These are phyloP conservation scores for Podaxis rugospora DNA, from an alignment of 768 basidiomycete species.

Conservation along the genomic window DNA sequence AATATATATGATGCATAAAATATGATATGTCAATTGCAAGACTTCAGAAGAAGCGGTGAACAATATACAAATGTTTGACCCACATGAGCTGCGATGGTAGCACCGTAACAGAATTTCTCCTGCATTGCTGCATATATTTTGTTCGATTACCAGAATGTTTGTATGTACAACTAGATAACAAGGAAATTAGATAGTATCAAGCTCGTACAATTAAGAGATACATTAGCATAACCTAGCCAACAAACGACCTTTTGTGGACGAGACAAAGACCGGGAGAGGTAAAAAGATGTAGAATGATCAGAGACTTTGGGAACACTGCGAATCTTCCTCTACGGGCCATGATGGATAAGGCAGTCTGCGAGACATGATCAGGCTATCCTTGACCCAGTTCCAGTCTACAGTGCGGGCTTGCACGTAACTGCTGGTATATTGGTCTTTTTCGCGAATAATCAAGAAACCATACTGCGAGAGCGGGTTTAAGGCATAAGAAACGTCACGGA, in stretches of 20 bases:
- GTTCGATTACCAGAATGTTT: not conserved
- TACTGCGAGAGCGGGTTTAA: constrained; percentile 33
- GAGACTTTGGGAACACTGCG: constrained; percentile 16
- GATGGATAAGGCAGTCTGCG: constrained; percentile 36
- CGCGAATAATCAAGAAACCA: constrained; percentile 62
- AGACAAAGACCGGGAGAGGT: not conserved
- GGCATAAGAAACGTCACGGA: constrained; percentile 42
- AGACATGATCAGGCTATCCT: constrained; percentile 69
- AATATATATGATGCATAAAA: too few species aligned
- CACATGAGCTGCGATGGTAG: too few species aligned
- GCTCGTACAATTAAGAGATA: not conserved
- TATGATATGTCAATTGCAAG: too few species aligned
- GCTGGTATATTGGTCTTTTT: constrained; percentile 28
- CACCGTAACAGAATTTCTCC: not conserved
- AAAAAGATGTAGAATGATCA: not conserved
- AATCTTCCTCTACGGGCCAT: constrained; percentile 20
- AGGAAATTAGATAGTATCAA: not conserved
- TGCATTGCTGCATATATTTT: not conserved
- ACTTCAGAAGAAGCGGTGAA: too few species aligned
- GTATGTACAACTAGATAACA: not conserved
- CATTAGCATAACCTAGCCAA: not conserved
- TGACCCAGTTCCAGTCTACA: constrained; percentile 69
- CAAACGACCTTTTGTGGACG: too few species aligned
- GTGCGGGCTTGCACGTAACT: constrained; percentile 25
- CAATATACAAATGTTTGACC: too few species aligned